phyloP scores from a whole-genome alignment of 2,329 filamentous ascomycete genomes.

The Sporothrix pseudoabietina region DNA sequence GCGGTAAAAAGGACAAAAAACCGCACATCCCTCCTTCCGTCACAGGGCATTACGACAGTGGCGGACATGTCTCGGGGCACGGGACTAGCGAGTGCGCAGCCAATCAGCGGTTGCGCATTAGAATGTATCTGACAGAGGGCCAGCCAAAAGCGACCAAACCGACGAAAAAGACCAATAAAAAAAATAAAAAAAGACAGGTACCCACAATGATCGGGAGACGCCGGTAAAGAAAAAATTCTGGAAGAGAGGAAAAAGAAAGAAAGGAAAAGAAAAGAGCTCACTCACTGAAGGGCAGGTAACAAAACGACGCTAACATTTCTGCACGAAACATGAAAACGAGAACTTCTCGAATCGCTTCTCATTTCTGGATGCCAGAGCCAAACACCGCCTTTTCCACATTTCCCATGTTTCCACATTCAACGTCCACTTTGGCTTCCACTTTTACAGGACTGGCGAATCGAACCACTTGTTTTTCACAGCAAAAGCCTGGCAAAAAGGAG shows the following conservation, averaged over 20 bases:
- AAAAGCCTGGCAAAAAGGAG: background rate
- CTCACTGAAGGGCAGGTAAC: background rate
- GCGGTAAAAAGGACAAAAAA: background rate
- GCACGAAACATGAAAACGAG: conserved; percentile 2
- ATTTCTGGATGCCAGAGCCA: background rate
- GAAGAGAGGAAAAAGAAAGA: background rate
- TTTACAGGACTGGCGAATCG: conserved; percentile 32
- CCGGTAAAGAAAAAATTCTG: conserved; percentile 30
- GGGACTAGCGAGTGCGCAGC: conserved; percentile 16
- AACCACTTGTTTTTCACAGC: conserved; percentile 27
- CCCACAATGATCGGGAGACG: conserved; percentile 33
- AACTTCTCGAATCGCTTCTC: background rate
- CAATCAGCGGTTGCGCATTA: conserved; percentile 33
- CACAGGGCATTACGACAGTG: conserved; percentile 17
- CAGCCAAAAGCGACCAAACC: background rate
- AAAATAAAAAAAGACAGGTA: conserved; percentile 3
- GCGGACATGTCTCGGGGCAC: conserved; percentile 25
- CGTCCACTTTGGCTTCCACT: background rate
- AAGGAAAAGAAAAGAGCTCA: conserved; percentile 6
- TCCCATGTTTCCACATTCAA: background rate
- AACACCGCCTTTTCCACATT: conserved; percentile 2
- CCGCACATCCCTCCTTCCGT: conserved; percentile 6
- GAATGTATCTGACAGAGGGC: conserved; percentile 20
- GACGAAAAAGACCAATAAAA: background rate
- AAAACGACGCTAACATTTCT: background rate